Base-by-base conservation (phyloP, 2,329 filamentous ascomycete species). In the Emergomyces africanus region DNA sequence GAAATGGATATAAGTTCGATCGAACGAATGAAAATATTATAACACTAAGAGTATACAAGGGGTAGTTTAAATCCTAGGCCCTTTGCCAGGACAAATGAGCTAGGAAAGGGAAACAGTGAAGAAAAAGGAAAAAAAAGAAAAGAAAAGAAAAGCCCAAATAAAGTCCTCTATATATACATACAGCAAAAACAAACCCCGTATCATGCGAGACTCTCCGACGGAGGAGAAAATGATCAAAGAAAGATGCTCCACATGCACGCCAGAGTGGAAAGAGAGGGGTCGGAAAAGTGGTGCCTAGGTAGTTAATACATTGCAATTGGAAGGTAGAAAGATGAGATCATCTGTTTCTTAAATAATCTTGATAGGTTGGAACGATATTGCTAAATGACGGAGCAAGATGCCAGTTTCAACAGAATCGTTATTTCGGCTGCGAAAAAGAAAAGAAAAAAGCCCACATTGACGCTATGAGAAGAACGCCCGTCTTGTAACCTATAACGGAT, bases 381-480 rank as follows among this genome's bases (percentile, higher is more conserved):
- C 39, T 33, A 18, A 25, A 23, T n/a, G 28, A 33, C 54, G 8
- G 54, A n/a, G 39, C 25, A 44, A 55, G 25, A 33, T n/a, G 51
- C 37, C 35, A 9, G 5, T 15, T 15, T 44, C 14, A 30, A 5
- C 5, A 15, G 37, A 30, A 55, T 37, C 28, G 10, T 37, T 23
- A 20, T 30, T 33, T 44, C 41, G 23, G n/a, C 12, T 39, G 50
- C 6, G 53, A 42, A 28, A 28, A 54, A 14, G 44, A 55, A 44
- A 28, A 23, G 15, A 44, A 37, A 46, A 55, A 6, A n/a, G n/a
- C n/a, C 35, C 14, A 55, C 39, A 44, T 33, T 33, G 20, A 23
- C n/a, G 41, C 57, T 63, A 69, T 68, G 75, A 80, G 64, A 81
- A 77, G 57, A 81, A 62, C 41, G 77, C 74, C 66, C 79, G 81